Evolutionary conservation across 2,329 filamentous ascomycete genomes (phyloP).

Genomic region (Hypoxylon sp.): DNA sequence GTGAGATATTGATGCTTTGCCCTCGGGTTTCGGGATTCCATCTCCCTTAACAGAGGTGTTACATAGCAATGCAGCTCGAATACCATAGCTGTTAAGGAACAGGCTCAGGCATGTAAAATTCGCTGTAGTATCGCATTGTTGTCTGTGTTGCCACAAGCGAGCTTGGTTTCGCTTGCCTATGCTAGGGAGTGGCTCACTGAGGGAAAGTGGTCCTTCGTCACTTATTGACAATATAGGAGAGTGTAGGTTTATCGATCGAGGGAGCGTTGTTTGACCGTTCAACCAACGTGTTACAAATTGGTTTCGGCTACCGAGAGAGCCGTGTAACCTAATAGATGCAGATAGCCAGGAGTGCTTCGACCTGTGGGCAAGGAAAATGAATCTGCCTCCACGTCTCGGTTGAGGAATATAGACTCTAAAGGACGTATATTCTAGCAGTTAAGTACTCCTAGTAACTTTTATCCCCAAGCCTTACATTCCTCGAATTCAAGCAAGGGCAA

Average conservation of each 20-base stretch:
- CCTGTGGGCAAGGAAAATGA: slow-evolving; percentile 13
- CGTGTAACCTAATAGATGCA: slow-evolving; percentile 35
- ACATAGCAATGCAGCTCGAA: background rate
- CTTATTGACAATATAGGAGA: background rate
- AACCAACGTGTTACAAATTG: slow-evolving; percentile 31
- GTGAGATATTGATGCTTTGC: background rate
- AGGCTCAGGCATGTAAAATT: background rate
- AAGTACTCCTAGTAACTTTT: background rate
- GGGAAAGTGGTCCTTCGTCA: background rate
- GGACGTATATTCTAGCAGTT: slow-evolving; percentile 1
- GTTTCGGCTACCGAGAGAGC: slow-evolving; percentile 41
- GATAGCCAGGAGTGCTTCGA: slow-evolving; percentile 30
- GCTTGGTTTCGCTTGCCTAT: background rate
- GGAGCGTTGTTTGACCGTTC: slow-evolving; percentile 31
- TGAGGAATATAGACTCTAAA: slow-evolving; percentile 5
- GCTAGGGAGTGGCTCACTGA: background rate
- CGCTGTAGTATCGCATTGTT: background rate
- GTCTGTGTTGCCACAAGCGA: background rate
- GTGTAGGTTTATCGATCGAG: background rate
- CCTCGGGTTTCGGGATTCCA: background rate
- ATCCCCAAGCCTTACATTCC: background rate
- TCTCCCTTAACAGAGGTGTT: background rate
- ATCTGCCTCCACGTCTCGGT: slow-evolving; percentile 1
- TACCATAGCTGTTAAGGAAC: background rate
- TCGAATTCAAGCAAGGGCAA: background rate